Percentiles rank a stretch among this genome's conserved stretches.
Conservation (phyloP, 768 basidiomycete genomes). For the Podaxis sp. region DNA sequence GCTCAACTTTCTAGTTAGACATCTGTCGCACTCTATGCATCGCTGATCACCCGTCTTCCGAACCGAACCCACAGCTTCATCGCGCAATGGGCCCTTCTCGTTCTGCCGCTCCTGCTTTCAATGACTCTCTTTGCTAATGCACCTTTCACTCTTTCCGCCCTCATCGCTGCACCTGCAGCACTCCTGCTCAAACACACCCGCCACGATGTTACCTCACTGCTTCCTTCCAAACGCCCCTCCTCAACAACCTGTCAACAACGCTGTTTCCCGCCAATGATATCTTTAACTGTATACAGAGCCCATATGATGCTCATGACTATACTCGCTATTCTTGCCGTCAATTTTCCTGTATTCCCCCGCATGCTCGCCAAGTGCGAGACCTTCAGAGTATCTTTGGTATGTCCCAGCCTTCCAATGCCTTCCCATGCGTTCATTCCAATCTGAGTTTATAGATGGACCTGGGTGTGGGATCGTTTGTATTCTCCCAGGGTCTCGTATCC, state of each 20-base stretch:
- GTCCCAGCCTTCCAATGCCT: constrained; percentile 14
- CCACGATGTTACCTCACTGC: constrained; percentile 43
- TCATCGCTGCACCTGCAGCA: constrained; percentile 46
- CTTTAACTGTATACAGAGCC: constrained; percentile 84
- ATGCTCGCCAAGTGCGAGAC: constrained; percentile 89
- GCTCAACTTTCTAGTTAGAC: constrained; percentile 40
- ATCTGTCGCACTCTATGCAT: constrained; percentile 71
- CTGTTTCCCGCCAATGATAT: constrained; percentile 55
- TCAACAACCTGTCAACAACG: constrained; percentile 21
- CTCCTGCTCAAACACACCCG: constrained; percentile 45
- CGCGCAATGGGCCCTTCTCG: constrained; percentile 63
- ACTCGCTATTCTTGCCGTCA: constrained; percentile 91
- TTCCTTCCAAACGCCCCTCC: constrained; percentile 45
- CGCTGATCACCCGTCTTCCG: constrained; percentile 50
- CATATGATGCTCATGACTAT: constrained; percentile 96
- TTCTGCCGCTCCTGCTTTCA: constrained; percentile 74
- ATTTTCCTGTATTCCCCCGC: constrained; percentile 92
- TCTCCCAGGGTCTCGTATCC: constrained; percentile 93
- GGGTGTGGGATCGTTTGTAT: constrained; percentile 97
- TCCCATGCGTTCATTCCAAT: constrained; percentile 5
- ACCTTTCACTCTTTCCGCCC: constrained; percentile 50
- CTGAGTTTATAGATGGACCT: constrained; percentile 80
- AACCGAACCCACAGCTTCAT: constrained; percentile 37
- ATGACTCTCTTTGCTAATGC: constrained; percentile 73
- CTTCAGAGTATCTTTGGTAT: constrained; percentile 92